Base-by-base conservation (phyloP, 352 stramenopile species). In the Phytophthora lateralis region DNA sequence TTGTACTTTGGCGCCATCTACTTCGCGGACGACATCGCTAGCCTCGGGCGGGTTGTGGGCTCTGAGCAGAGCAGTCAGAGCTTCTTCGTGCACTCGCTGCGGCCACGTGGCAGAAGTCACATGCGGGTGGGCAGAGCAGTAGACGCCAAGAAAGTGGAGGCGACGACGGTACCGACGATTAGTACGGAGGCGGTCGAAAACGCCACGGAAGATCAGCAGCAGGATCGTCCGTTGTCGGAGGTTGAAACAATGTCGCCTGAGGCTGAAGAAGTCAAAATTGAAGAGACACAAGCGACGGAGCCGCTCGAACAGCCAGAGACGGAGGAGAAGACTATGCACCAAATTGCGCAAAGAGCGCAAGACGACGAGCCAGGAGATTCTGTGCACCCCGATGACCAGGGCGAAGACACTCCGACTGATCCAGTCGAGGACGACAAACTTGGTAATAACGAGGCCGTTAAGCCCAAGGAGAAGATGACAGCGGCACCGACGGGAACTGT, bases 21-120 rank as follows among this genome's bases (percentile, higher is more conserved):
- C 61, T 86, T 86, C 52, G 77, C 77, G 20, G 70, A 84, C 55
- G 63, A 80, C 30, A 82, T 86, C 42, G 69, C 70, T 6, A 63
- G 57, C 18, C 54, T 76, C 29, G 71, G 67, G 4, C 55, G 53
- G 27, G 55, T 66, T 39, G 66, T 76, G 20, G 60, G 71, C 14
- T 66, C 68, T 1, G 59, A 79, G 27, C 38, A 73, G 57, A 66
- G 39, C 44, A 59, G 48, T 49, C 53, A 69, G 26, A 72, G 37
- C 30, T 76, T 76, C 38, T 74, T 79, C 55, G 60, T 74, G 56
- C 67, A 76, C 46, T 71, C 66, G 45, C 32, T 73, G 48, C 38
- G 49, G 24, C 57, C 57, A 12, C 61, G 39, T 46, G 48, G 57
- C 2, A 55, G 51, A 66, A 37, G 53, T 3, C 52, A 56, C 26